phyloP scores from a whole-genome alignment of 495 filamentous ascomycete species.

The Neohortaea acidophila region DNA sequence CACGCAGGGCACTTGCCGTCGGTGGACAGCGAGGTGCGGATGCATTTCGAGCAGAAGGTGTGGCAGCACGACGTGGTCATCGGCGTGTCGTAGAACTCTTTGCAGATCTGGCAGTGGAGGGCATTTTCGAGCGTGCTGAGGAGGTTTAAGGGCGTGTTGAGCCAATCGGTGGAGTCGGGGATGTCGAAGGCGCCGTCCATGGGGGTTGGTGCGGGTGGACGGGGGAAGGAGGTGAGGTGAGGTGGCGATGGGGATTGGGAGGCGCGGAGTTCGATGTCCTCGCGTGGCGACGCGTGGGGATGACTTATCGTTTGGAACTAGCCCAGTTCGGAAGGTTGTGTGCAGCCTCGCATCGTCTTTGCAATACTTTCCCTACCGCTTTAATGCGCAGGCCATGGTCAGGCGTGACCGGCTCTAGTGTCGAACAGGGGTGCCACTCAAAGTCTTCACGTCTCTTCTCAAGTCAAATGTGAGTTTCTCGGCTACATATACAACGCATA shows the following conservation, averaged over 20 bases:
- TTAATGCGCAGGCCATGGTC: too few relatives aligned
- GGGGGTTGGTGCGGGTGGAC: neutral
- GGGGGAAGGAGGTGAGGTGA: neutral
- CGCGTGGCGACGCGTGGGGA: neutral
- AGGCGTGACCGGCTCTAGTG: too few relatives aligned
- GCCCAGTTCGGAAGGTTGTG: neutral
- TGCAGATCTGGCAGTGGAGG: constrained; percentile 90
- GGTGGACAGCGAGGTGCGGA: constrained; percentile 61
- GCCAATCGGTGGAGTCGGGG: constrained; percentile 87
- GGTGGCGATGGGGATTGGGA: neutral
- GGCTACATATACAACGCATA: too few relatives aligned
- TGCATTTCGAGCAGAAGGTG: constrained; percentile 93
- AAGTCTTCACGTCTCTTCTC: too few relatives aligned
- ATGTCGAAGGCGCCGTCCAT: constrained; percentile 36
- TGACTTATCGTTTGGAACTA: neutral
- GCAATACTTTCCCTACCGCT: constrained; percentile 1
- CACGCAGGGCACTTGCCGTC: constrained; percentile 83
- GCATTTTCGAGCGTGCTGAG: constrained; percentile 68
- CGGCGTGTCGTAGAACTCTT: constrained; percentile 86
- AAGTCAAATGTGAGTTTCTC: too few relatives aligned
- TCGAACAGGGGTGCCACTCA: too few relatives aligned
- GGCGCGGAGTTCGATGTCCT: neutral
- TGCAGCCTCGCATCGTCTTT: neutral
- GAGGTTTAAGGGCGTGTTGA: constrained; percentile 54
- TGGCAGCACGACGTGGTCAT: constrained; percentile 91